These are phyloP conservation scores for Houttuynia cordata DNA, from an alignment of 164 flowering plant genomes.

Conservation along the genomic window DNA sequence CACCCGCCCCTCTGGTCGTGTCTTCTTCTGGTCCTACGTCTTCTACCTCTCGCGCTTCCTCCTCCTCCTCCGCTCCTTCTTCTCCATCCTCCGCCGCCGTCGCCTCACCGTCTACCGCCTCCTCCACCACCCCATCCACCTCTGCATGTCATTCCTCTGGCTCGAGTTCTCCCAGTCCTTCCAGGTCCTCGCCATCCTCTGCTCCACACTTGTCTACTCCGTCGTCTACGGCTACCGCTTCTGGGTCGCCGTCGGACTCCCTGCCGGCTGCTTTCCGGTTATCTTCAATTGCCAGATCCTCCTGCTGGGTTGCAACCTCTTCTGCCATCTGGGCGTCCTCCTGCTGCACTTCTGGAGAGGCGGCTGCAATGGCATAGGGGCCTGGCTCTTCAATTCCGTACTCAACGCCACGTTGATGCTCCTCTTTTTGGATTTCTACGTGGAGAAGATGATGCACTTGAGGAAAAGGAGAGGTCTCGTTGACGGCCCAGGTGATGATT, in stretches of 20 bases:
- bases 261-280: conserved; percentile 41
- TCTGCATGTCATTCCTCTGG: conserved; percentile 40
- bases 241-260: conserved; percentile 60
- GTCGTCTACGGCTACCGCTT: conserved; percentile 61
- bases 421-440: conserved; percentile 15
- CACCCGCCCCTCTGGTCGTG: conserved; percentile 62
- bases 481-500: too few species aligned
- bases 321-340: conserved; percentile 58
- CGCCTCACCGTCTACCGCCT: conserved; percentile 33
- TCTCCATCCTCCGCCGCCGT: conserved; percentile 38
- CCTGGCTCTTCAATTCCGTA: conserved; percentile 53
- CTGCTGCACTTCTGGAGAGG: conserved; percentile 53
- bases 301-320: conserved; percentile 42
- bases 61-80: conserved; percentile 41
- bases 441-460: background rate
- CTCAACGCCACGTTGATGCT: conserved; percentile 30
- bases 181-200: background rate
- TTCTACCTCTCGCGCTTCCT: conserved; percentile 62
- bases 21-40: conserved; percentile 78
- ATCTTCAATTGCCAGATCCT: conserved; percentile 49
- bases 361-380: conserved; percentile 78
- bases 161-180: conserved; percentile 19
- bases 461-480: too few species aligned
- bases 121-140: conserved; percentile 42
- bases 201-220: conserved; percentile 31